Conservation (phyloP, 495 filamentous ascomycete genomes). For the Tuber aestivum region DNA sequence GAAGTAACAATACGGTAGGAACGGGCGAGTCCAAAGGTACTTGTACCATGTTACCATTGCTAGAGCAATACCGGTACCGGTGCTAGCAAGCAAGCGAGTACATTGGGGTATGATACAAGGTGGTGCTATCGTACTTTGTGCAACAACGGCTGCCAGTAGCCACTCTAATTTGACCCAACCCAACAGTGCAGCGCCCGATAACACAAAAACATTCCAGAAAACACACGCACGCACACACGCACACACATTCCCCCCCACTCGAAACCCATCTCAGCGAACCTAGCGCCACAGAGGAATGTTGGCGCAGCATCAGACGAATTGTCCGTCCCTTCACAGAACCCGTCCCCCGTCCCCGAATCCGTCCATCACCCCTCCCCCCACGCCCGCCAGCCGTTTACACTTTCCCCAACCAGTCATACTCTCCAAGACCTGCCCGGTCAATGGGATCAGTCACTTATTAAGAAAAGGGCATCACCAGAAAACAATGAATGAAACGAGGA, state of each 20-base stretch:
- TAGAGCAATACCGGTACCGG: not conserved
- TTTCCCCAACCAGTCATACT: too few species aligned
- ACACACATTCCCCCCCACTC: not conserved
- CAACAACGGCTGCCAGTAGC: not conserved
- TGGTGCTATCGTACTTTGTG: too few species aligned
- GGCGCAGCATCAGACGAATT: not conserved
- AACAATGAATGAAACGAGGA: too few species aligned
- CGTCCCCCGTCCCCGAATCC: too few species aligned
- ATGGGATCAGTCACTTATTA: too few species aligned
- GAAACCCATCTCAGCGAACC: not conserved
- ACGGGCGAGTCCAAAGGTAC: not conserved
- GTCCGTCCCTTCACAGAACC: not conserved
- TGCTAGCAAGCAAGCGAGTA: not conserved
- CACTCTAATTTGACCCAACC: too few species aligned
- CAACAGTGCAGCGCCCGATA: not conserved
- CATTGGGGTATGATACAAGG: too few species aligned
- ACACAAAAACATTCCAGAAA: not conserved
- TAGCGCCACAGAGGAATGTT: not conserved
- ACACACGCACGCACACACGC: not conserved
- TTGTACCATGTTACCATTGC: too few species aligned
- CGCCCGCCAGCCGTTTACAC: too few species aligned
- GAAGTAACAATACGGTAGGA: not conserved
- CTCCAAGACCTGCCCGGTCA: too few species aligned
- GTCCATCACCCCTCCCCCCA: too few species aligned
- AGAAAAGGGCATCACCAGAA: too few species aligned